Conservation (phyloP, 2,329 filamentous ascomycete species). For the Decorospora gaudefroyi region DNA sequence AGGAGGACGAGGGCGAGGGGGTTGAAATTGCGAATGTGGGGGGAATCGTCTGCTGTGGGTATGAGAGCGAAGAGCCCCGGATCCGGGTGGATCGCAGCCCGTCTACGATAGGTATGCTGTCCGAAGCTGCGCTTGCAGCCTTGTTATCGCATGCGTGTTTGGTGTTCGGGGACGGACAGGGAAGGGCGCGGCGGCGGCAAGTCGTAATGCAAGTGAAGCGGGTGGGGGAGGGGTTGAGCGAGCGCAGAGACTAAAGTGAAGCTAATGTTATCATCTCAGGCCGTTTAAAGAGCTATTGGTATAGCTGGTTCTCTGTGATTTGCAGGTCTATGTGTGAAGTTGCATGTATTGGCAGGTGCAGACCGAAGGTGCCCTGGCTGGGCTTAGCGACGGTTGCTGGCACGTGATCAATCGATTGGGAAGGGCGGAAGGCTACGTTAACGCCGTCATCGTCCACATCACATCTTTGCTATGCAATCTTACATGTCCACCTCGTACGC, state of each 20-base stretch:
- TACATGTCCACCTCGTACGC: too few relatives aligned
- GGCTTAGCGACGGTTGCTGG: conserved; percentile 21
- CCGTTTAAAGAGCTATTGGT: conserved; percentile 3
- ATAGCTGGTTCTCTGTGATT: conserved; percentile 2
- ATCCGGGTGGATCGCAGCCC: not conserved
- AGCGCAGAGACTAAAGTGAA: conserved; percentile 14
- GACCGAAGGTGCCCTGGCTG: conserved; percentile 21
- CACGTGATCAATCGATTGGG: conserved; percentile 23
- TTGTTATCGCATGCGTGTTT: conserved; percentile 25
- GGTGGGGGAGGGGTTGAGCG: conserved; percentile 23
- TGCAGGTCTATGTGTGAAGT: conserved; percentile 13
- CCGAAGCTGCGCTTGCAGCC: conserved; percentile 23
- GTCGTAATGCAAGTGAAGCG: conserved; percentile 17
- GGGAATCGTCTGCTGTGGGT: conserved; percentile 13
- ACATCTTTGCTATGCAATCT: not conserved
- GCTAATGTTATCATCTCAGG: not conserved
- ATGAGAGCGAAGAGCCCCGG: conserved; percentile 5
- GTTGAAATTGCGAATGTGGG: conserved; percentile 40
- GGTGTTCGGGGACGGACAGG: conserved; percentile 11
- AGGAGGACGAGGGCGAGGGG: conserved; percentile 32
- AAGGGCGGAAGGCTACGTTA: too few relatives aligned
- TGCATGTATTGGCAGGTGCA: conserved; percentile 19
- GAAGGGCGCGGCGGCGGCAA: conserved; percentile 11
- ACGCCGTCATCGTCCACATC: too few relatives aligned
- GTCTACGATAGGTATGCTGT: conserved; percentile 3